Evolutionary conservation across 345 rosid species (phyloP).

Genomic region (Mangifera indica): DNA sequence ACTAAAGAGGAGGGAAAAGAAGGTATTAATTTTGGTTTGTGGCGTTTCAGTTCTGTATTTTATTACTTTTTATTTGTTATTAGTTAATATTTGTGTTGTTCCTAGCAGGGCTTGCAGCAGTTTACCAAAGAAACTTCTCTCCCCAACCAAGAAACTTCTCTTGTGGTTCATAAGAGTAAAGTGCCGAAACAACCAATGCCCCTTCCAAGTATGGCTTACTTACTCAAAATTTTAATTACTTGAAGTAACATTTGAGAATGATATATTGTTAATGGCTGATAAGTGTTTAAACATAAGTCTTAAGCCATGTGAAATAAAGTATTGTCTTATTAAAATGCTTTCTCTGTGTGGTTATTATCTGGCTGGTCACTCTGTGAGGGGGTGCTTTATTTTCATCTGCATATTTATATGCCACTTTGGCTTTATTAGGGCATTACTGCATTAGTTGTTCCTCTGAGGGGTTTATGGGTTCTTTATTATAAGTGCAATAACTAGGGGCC

Average conservation of each 20-base stretch:
- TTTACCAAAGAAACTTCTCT: slow-evolving; percentile 41
- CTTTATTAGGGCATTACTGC: neutral
- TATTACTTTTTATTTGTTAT: neutral
- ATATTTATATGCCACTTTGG: neutral
- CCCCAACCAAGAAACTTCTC: slow-evolving; percentile 39
- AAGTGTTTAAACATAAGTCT: neutral
- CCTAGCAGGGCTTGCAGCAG: slow-evolving; percentile 47
- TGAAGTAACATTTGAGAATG: slow-evolving; percentile 1
- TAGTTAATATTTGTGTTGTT: slow-evolving; percentile 12
- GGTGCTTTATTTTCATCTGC: neutral
- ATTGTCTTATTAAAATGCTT: neutral
- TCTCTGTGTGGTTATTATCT: too few relatives aligned
- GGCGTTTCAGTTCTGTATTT: neutral
- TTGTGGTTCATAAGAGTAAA: slow-evolving; percentile 45
- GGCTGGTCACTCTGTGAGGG: neutral
- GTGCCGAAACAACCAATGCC: slow-evolving; percentile 35
- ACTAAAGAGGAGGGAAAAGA: slow-evolving; percentile 82
- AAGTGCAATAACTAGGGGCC: neutral
- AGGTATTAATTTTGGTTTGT: slow-evolving; percentile 27
- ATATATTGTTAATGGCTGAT: neutral
- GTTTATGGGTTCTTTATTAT: neutral
- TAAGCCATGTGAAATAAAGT: neutral
- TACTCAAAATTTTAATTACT: neutral
- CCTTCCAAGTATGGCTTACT: slow-evolving; percentile 41
- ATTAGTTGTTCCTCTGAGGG: neutral